phyloP scores from a whole-genome alignment of 495 filamentous ascomycete genomes.

The Corynascus novoguineensis region DNA sequence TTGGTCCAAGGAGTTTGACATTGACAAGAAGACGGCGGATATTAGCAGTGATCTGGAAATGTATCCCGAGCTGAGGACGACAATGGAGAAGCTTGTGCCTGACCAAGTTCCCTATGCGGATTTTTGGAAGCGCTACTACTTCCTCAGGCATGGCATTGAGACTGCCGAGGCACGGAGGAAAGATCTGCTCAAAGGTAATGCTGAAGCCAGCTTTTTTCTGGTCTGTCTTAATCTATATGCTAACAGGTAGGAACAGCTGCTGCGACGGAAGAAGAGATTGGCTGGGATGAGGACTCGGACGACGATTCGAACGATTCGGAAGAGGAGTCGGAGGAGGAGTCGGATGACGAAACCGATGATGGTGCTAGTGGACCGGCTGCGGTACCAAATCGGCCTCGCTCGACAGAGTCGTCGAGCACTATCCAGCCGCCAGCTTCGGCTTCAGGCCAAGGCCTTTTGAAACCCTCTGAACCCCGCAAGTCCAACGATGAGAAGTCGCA shows the following conservation, averaged over 20 bases:
- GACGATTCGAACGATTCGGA: conserved; percentile 47
- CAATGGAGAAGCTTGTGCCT: conserved; percentile 95
- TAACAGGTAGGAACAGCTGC: conserved; percentile 57
- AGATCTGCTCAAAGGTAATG: conserved; percentile 89
- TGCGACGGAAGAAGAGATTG: conserved; percentile 67
- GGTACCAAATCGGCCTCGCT: conserved; percentile 34
- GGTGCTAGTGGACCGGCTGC: conserved; percentile 23
- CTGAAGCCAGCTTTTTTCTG: conserved; percentile 11
- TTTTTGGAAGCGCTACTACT: conserved; percentile 97
- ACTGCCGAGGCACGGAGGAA: conserved; percentile 87
- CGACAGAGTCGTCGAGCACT: conserved; percentile 48
- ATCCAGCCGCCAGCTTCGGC: conserved; percentile 35
- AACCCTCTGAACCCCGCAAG: conserved; percentile 62
- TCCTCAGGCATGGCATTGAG: conserved; percentile 87
- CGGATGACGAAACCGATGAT: conserved; percentile 11
- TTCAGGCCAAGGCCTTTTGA: conserved; percentile 36
- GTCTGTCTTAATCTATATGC: conserved; percentile 25
- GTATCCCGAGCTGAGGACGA: conserved; percentile 78
- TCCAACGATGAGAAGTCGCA: conserved; percentile 82
- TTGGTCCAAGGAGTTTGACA: conserved; percentile 72
- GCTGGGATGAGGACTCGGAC: conserved; percentile 66
- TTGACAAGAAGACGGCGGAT: conserved; percentile 77
- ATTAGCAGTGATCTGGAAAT: conserved; percentile 79
- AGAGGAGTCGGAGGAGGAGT: conserved; percentile 47
- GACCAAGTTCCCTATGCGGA: conserved; percentile 78